Evolutionary conservation across 1,139 yeast species (phyloP), one percentile per base, ranked within the genome.

Genomic region (Hansenula sp.): DNA sequence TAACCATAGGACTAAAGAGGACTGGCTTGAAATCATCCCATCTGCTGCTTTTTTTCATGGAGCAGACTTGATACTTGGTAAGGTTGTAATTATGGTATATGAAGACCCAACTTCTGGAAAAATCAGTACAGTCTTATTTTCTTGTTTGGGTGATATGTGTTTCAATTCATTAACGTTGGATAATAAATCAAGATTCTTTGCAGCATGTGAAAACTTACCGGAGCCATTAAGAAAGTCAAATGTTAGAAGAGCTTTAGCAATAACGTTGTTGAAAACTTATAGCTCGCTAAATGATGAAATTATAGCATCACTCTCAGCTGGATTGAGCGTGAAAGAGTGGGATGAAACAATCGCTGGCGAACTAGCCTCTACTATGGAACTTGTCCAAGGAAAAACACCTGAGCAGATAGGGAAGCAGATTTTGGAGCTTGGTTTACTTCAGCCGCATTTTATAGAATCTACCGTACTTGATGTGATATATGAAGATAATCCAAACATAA

Each of bases 311-410:
- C 54, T 31, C 35, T 65, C 41, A 44, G 51, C 25, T 46, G 41
- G 18, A 13, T 33, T 33, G 13, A 29, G 36, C 13, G 41, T 32
- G 29, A 41, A 42, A 27, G 58, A 47, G 47, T 51, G 80, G 67
- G 96, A 90, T 60, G 94, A 90, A 55, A 86, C 96, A 0, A 76
- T 77, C 43, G 94, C 95, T 1, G 96, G 97, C 1, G 68, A 72
- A 13, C 58, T 84, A 38, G 94, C 96, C 0, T 77, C 83, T 25
- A 52, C 67, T 17, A 81, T 87, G 84, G 54, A 52, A 5, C 65
- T 82, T 5, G 66, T 87, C 13, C 69, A 70, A 17, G 64, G 67
- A 13, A 69, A 67, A 45, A 64, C 76, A 3, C 89, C 94, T 0
- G 54, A 61, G 2, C 77, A 77, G 13, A 66, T 85, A 32, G 94